These are phyloP conservation scores for Linnemannia elongata DNA, from an alignment of 192 early-diverging fungal species.

Conservation along the genomic window DNA sequence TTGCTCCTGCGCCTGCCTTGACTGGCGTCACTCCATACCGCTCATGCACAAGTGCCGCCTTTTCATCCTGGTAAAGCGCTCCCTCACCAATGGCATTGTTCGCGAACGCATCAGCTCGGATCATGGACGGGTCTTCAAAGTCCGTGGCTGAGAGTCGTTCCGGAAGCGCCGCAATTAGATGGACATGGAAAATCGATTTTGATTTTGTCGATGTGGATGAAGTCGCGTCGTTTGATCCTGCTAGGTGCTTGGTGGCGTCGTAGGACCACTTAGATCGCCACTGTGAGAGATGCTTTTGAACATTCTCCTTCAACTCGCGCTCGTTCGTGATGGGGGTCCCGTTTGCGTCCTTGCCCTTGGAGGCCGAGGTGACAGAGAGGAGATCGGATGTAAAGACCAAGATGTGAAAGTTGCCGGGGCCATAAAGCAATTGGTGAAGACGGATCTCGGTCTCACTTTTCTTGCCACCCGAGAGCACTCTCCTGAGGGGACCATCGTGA, in stretches of 20 bases:
- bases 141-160: slow-evolving; percentile 12
- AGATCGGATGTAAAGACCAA: slow-evolving; percentile 51
- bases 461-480: slow-evolving; percentile 16
- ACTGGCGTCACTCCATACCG: slow-evolving; percentile 35
- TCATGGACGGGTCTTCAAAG: slow-evolving; percentile 33
- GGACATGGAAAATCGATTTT: slow-evolving; percentile 35
- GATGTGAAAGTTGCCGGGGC: slow-evolving; percentile 48
- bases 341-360: neutral
- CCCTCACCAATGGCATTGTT: slow-evolving; percentile 27
- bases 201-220: neutral
- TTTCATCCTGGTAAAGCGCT: slow-evolving; percentile 23
- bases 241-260: neutral
- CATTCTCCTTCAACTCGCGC: slow-evolving; percentile 19
- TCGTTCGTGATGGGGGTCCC: slow-evolving; percentile 26
- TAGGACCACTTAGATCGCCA: slow-evolving; percentile 37
- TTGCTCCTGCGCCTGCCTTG: slow-evolving; percentile 30
- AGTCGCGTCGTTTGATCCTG: neutral
- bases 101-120: slow-evolving; percentile 28
- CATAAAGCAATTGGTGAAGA: slow-evolving; percentile 33
- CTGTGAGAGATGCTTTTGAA: slow-evolving; percentile 17
- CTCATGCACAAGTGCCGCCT: slow-evolving; percentile 17
- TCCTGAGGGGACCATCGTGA: slow-evolving; percentile 37
- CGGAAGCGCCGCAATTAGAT: slow-evolving; percentile 34
- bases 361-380: slow-evolving; percentile 17
- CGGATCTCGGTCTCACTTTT: slow-evolving; percentile 1